Base-by-base conservation (phyloP, 2,329 filamentous ascomycete genomes). In the Verticillium dahliae region DNA sequence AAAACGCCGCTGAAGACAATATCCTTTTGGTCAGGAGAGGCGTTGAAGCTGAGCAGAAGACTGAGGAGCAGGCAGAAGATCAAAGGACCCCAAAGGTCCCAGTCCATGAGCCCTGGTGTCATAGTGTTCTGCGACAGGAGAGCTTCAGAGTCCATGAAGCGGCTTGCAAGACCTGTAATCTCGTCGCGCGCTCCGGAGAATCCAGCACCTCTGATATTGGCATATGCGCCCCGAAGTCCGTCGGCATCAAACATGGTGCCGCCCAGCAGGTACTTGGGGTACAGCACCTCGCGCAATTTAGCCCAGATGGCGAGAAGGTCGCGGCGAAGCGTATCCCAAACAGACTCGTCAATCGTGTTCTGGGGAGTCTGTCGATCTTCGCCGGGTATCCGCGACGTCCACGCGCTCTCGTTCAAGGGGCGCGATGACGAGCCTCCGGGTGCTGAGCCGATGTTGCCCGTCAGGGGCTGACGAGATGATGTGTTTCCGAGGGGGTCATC, bases 251-350 rank as follows among this genome's bases (percentile, higher is more conserved):
- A 81, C 84, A 88, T 87, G 62, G 83, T 85, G 35, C 86, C 86
- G 39, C 85, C 85, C 31, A 99, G 88, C 57, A 99, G 83, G 78
- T 98, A 98, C 72, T 93, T 93, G 18, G 95, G 95, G 77, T 92
- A 99, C 63, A 99, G 85, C 45, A 99, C 95, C 80, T 97, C 94
- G 75, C 91, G 89, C 88, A 99, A 92, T 83, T 99, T 99, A 78
- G 91, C 90, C 94, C 95, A 98, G 39, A 98, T 92, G 33, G 92
- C 95, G 7, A 94, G 78, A 67, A 99, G 79, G 75, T 99, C 95
- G 67, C 95, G 89, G 59, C 90, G 91, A 63, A 99, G 81, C n/a
- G 95, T 99, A 54, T 94, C 91, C 95, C 95, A 99, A 50, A 99
- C 95, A 1, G 88, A 89, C 78, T 99, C 95, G 75, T 99, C 95